phyloP scores from a whole-genome alignment of 176 grass and related monocot genomes.

The Aegilops tauschii region DNA sequence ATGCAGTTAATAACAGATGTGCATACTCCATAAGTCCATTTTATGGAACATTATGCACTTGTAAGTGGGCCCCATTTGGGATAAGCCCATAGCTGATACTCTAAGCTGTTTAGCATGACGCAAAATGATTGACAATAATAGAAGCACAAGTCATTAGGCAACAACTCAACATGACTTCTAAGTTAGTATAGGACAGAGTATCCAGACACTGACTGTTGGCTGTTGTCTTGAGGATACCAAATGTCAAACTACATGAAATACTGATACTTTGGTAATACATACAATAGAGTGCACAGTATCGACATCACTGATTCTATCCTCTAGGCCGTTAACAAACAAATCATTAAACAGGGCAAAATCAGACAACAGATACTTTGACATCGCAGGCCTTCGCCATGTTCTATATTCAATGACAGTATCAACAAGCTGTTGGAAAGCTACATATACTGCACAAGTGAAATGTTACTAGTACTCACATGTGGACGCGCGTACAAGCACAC shows the following conservation, averaged over 20 bases:
- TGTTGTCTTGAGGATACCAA: constrained; percentile 4
- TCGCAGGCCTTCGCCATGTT: neutral
- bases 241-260: constrained; percentile 8
- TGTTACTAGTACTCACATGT: no score
- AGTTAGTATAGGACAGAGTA: neutral
- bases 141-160: neutral
- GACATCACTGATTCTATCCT: neutral
- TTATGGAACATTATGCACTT: neutral
- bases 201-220: neutral
- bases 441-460: neutral
- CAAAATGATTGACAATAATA: constrained; percentile 11
- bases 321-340: neutral
- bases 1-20: constrained; percentile 24
- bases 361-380: neutral
- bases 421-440: neutral
- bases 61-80: neutral
- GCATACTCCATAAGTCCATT: neutral
- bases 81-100: neutral
- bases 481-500: no score
- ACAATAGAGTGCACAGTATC: neutral
- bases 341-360: neutral
- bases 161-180: neutral
- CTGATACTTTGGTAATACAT: neutral
- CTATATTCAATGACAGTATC: neutral
- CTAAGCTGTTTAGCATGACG: neutral